Conservation (phyloP, 1,284 basidiomycete species). For the Pyrrhoderma lamaoense region DNA sequence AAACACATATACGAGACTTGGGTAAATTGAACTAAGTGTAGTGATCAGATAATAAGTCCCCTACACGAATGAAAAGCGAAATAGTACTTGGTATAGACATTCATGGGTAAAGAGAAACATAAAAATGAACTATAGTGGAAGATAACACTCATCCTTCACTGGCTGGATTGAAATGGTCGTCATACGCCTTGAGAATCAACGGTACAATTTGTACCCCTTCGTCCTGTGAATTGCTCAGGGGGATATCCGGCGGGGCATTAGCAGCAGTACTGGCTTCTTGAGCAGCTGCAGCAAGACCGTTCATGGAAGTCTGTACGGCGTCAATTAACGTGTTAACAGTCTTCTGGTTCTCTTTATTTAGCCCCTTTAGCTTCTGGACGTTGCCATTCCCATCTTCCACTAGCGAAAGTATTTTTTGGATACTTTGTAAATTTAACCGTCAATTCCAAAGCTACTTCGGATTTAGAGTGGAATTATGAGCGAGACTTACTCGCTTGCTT, state of each 20-base stretch:
- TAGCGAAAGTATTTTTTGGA: conserved; percentile 17
- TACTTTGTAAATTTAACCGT: conserved; percentile 1
- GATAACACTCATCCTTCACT: too few relatives aligned
- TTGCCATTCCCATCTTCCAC: conserved; percentile 17
- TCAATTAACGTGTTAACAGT: conserved; percentile 17
- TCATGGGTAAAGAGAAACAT: too few relatives aligned
- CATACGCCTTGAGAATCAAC: too few relatives aligned
- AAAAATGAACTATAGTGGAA: too few relatives aligned
- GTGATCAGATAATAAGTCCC: too few relatives aligned
- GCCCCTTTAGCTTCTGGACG: conserved; percentile 17
- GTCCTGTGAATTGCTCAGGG: conserved; percentile 15
- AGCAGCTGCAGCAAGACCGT: conserved; percentile 17
- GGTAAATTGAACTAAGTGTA: too few relatives aligned
- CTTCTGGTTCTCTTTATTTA: conserved; percentile 15
- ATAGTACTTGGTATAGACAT: too few relatives aligned
- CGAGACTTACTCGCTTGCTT: conserved; percentile 15
- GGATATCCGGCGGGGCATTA: conserved; percentile 21
- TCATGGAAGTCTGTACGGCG: conserved; percentile 15
- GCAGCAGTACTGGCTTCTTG: conserved; percentile 17
- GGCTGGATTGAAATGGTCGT: too few relatives aligned
- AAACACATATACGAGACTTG: too few relatives aligned
- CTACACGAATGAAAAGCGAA: too few relatives aligned
- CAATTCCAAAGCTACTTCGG: not conserved
- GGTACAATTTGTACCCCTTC: conserved; percentile 11
- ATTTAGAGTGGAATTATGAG: not conserved